Evolutionary conservation across 2,329 filamentous ascomycete genomes (phyloP).

Genomic region (Fulvia fulva): DNA sequence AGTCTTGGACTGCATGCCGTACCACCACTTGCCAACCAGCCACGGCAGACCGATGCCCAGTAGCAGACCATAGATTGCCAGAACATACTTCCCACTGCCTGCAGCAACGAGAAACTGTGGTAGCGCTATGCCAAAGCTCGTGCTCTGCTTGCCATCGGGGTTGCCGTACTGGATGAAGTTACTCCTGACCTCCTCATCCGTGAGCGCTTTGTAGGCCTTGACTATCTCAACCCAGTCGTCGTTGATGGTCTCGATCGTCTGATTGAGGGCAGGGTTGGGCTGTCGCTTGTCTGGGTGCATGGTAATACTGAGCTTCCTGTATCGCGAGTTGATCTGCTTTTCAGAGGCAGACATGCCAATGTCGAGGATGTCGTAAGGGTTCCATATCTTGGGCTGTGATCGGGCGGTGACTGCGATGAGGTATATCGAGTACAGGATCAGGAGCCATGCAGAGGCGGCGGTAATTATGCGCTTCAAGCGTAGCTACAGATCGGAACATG

Average conservation of each 20-base stretch:
- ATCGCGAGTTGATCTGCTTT: slow-evolving; percentile 87
- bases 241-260: slow-evolving; percentile 81
- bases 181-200: slow-evolving; percentile 93
- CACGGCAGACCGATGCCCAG: slow-evolving; percentile 90
- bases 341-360: slow-evolving; percentile 79
- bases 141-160: slow-evolving; percentile 96
- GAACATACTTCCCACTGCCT: slow-evolving; percentile 91
- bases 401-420: slow-evolving; percentile 76
- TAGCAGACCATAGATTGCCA: slow-evolving; percentile 81
- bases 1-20: slow-evolving; percentile 86
- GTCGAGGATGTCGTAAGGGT: slow-evolving; percentile 91
- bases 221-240: slow-evolving; percentile 88
- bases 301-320: slow-evolving; percentile 78
- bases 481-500: no score
- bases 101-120: slow-evolving; percentile 90
- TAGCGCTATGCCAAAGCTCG: slow-evolving; percentile 94
- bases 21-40: slow-evolving; percentile 97
- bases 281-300: slow-evolving; percentile 90
- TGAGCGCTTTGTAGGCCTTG: slow-evolving; percentile 96
- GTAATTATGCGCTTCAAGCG: slow-evolving; percentile 67
- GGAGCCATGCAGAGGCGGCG: slow-evolving; percentile 70
- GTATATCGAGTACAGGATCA: slow-evolving; percentile 89
- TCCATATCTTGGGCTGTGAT: slow-evolving; percentile 76
- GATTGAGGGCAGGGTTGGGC: slow-evolving; percentile 80
- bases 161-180: slow-evolving; percentile 96